A percentile compares a stretch with the other conserved stretches of the same genome.
phyloP scores from a whole-genome alignment of 345 rosid species.

The Brassica nigra region DNA sequence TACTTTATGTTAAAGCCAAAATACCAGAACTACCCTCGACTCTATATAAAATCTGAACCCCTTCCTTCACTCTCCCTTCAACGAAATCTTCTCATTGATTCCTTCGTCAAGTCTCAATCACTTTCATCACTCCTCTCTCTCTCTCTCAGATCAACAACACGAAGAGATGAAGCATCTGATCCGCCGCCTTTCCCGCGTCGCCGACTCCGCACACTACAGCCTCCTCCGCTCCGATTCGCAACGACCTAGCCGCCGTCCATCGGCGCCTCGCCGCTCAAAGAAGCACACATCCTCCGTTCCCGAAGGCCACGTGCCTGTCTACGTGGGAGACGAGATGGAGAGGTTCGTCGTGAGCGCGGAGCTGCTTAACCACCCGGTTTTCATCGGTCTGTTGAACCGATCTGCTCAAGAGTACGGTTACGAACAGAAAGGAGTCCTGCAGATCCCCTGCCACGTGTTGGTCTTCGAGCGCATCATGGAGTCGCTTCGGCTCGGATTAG shows the following conservation, averaged over 20 bases:
- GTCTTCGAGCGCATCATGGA: slow-evolving; percentile 82
- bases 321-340: slow-evolving; percentile 97
- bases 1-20: slow-evolving; percentile 20
- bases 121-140: neutral
- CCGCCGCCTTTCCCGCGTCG: slow-evolving; percentile 86
- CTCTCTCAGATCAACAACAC: slow-evolving; percentile 1
- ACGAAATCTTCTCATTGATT: slow-evolving; percentile 28
- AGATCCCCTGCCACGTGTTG: slow-evolving; percentile 85
- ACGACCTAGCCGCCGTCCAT: slow-evolving; percentile 30
- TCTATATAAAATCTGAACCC: slow-evolving; percentile 26
- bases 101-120: slow-evolving; percentile 8
- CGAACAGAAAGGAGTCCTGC: slow-evolving; percentile 87
- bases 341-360: slow-evolving; percentile 83
- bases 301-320: slow-evolving; percentile 82
- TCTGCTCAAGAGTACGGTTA: slow-evolving; percentile 96
- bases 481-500: slow-evolving; percentile 69
- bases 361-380: slow-evolving; percentile 84
- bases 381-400: slow-evolving; percentile 65
- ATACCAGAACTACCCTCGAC: slow-evolving; percentile 3
- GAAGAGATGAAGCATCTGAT: slow-evolving; percentile 75
- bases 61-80: neutral
- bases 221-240: slow-evolving; percentile 63
- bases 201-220: slow-evolving; percentile 79
- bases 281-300: slow-evolving; percentile 50
- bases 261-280: slow-evolving; percentile 35